These are phyloP conservation scores for Plectosphaerella sp. DNA, from an alignment of 2,329 filamentous ascomycete species.

Conservation along the genomic window DNA sequence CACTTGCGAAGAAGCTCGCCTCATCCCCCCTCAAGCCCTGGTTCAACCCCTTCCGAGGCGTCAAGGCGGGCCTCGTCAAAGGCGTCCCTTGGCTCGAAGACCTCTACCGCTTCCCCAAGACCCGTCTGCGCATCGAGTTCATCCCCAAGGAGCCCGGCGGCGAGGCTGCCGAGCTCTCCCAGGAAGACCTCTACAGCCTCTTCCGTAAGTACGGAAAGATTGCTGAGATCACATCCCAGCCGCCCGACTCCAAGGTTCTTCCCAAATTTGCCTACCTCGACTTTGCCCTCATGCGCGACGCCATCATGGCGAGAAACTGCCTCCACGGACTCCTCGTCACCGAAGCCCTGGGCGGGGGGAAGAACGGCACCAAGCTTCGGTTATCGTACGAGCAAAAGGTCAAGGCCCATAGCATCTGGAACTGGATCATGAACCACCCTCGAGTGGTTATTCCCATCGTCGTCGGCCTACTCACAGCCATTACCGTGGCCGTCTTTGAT, in stretches of 20 bases:
- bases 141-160: conserved; percentile 67
- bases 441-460: conserved; percentile 80
- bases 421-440: conserved; percentile 84
- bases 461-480: conserved; percentile 73
- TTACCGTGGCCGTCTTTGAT: conserved; percentile 88
- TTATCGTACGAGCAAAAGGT: conserved; percentile 78
- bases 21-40: conserved; percentile 76
- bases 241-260: conserved; percentile 78
- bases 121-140: conserved; percentile 78
- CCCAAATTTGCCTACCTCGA: conserved; percentile 79
- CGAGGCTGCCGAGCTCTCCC: conserved; percentile 71
- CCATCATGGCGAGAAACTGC: conserved; percentile 88
- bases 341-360: conserved; percentile 68
- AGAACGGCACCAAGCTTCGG: conserved; percentile 69
- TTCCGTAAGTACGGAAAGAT: conserved; percentile 92
- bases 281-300: conserved; percentile 67
- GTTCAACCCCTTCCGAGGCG: conserved; percentile 77
- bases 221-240: conserved; percentile 75
- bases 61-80: conserved; percentile 68
- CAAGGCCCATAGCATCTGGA: conserved; percentile 74
- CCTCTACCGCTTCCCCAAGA: conserved; percentile 74
- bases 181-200: conserved; percentile 80
- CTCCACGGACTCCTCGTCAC: conserved; percentile 77
- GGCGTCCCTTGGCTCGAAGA: conserved; percentile 95
- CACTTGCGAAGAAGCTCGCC: conserved; percentile 58